phyloP scores from a whole-genome alignment of 108 stramenopile genomes.

The Seminavis robusta region DNA sequence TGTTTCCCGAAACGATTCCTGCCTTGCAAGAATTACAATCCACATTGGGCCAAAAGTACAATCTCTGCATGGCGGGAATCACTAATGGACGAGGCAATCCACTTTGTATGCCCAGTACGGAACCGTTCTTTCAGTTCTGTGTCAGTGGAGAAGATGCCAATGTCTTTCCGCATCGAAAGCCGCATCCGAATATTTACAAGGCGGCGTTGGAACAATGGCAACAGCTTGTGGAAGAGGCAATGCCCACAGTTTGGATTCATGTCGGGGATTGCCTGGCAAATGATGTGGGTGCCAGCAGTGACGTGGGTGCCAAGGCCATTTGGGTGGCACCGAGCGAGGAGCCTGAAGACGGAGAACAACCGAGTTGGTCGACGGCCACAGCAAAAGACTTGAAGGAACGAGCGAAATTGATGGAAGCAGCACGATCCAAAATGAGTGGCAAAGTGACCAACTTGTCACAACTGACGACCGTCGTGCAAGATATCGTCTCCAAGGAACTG shows the following conservation, averaged over 20 bases:
- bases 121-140: constrained; percentile 61
- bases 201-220: constrained; percentile 28
- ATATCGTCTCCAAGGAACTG: too few relatives aligned
- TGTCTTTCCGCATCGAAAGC: constrained; percentile 59
- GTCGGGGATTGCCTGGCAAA: constrained; percentile 77
- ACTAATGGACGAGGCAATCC: constrained; percentile 76
- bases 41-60: constrained; percentile 27
- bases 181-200: constrained; percentile 58
- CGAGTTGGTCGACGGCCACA: constrained; percentile 52
- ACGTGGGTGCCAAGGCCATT: constrained; percentile 53
- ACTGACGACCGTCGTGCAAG: too few relatives aligned
- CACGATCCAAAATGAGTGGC: too few relatives aligned
- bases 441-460: too few relatives aligned
- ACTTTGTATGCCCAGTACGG: constrained; percentile 38
- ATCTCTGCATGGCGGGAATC: constrained; percentile 53
- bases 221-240: neutral
- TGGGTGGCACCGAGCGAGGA: constrained; percentile 36
- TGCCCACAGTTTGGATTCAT: constrained; percentile 47
- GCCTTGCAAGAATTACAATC: constrained; percentile 30
- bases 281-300: constrained; percentile 67
- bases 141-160: constrained; percentile 66
- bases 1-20: constrained; percentile 35
- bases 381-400: constrained; percentile 28
- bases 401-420: constrained; percentile 6
- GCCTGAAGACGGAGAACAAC: constrained; percentile 7